Percentiles rank a stretch among this genome's conserved stretches.
These are phyloP conservation scores for Aspergillus aculeatus DNA, from an alignment of 2,329 filamentous ascomycete genomes.

Conservation along the genomic window DNA sequence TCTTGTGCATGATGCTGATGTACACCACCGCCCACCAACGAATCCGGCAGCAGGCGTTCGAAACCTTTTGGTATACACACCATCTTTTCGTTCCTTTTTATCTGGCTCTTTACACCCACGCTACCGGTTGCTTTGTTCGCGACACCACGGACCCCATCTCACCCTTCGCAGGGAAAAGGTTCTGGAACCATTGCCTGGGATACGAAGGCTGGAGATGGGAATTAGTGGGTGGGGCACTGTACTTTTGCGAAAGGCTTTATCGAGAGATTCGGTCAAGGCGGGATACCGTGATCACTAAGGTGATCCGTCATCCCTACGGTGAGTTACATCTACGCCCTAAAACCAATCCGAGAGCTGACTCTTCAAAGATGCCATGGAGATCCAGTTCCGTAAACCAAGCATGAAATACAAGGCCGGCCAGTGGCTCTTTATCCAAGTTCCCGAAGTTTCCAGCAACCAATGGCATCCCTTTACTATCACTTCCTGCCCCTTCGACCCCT, in stretches of 20 bases:
- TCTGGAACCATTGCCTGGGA: conserved; percentile 91
- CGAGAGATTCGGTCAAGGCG: conserved; percentile 83
- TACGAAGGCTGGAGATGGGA: conserved; percentile 99
- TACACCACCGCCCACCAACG: conserved; percentile 92
- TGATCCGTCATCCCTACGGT: conserved; percentile 94
- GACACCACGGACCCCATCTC: conserved; percentile 71
- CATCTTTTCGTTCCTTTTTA: conserved; percentile 98
- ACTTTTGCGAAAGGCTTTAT: conserved; percentile 84
- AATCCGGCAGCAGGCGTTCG: conserved; percentile 94
- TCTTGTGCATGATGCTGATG: conserved; percentile 98
- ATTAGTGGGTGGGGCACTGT: conserved; percentile 78
- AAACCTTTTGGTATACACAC: conserved; percentile 99
- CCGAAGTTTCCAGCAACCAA: conserved; percentile 81
- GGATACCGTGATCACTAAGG: conserved; percentile 84
- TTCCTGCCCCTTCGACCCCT: conserved; percentile 92
- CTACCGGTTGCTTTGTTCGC: conserved; percentile 92
- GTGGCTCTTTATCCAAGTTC: conserved; percentile 95
- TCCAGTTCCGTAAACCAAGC: conserved; percentile 93
- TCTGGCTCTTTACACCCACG: conserved; percentile 91
- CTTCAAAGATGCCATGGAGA: conserved; percentile 81
- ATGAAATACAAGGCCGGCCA: conserved; percentile 99
- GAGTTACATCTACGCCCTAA: conserved; percentile 33
- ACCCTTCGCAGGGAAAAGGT: conserved; percentile 76
- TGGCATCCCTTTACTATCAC: conserved; percentile 99
- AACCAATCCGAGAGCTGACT: not conserved